A percentile compares a stretch with the other conserved stretches of the same genome.
phyloP scores from a whole-genome alignment of 768 basidiomycete genomes.

The Tylopilus balloui region DNA sequence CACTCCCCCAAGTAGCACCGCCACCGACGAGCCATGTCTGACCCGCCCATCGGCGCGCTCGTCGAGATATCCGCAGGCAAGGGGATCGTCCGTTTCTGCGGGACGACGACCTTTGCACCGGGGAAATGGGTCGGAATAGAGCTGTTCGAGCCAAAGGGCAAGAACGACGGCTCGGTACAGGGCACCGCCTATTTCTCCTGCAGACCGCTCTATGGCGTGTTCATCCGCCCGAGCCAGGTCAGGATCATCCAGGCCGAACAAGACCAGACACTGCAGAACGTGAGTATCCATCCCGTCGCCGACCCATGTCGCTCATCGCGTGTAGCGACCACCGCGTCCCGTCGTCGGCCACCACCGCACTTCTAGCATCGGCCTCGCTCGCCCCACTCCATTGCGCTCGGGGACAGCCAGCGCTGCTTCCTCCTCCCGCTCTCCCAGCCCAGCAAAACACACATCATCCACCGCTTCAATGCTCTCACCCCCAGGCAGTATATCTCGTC shows the following conservation, averaged over 20 bases:
- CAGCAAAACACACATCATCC: conserved; percentile 40
- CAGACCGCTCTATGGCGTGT: conserved; percentile 74
- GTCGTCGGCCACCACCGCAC: conserved; percentile 56
- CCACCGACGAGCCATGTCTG: conserved; percentile 30
- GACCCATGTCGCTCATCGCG: background rate
- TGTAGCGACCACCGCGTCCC: conserved; percentile 33
- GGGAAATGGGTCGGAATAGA: conserved; percentile 98
- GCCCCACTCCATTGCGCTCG: conserved; percentile 39
- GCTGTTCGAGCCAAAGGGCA: conserved; percentile 76
- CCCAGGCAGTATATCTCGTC: conserved; percentile 28
- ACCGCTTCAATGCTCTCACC: conserved; percentile 29
- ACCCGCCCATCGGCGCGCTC: conserved; percentile 61
- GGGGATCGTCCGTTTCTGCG: conserved; percentile 84
- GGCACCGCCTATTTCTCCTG: conserved; percentile 82
- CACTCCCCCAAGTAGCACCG: conserved; percentile 8
- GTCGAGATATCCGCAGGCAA: conserved; percentile 78
- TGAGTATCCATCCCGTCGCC: conserved; percentile 11
- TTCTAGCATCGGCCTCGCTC: conserved; percentile 45
- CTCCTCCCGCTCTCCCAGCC: conserved; percentile 65
- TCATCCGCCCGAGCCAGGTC: conserved; percentile 84
- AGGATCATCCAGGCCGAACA: conserved; percentile 46
- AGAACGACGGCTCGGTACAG: conserved; percentile 91
- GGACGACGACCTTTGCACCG: conserved; percentile 73
- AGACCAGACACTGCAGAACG: conserved; percentile 24
- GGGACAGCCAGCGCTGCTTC: conserved; percentile 29